Percentiles rank a stretch among this genome's conserved stretches.
phyloP scores from a whole-genome alignment of 139 green algal genomes.

The Volvox reticuliferus region DNA sequence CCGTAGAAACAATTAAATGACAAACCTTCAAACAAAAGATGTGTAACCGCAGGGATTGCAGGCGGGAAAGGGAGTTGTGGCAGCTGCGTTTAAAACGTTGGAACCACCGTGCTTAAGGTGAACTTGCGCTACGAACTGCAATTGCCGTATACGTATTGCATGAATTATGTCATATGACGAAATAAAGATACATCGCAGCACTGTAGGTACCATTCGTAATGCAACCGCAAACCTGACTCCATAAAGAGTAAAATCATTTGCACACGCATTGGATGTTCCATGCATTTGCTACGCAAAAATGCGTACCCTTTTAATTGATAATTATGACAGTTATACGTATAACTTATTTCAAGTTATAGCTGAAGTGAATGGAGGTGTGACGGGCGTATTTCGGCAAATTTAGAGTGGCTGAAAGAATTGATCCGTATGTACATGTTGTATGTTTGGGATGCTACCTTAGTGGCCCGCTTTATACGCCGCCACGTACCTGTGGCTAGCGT shows the following conservation, averaged over 20 bases:
- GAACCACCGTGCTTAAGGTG: background rate
- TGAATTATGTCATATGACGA: background rate
- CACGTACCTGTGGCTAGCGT: background rate
- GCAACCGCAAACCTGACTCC: too few species aligned
- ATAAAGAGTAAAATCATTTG: background rate
- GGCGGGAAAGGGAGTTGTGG: too few species aligned
- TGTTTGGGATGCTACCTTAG: too few species aligned
- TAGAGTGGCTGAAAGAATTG: too few species aligned
- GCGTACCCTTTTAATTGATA: constrained; percentile 90
- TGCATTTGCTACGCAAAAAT: background rate
- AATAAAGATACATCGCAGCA: background rate
- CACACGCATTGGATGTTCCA: background rate
- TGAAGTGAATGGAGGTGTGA: constrained; percentile 86
- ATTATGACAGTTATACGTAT: constrained; percentile 99
- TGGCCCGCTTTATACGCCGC: background rate
- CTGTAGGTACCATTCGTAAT: background rate
- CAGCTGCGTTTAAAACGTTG: background rate
- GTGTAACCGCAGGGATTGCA: too few species aligned
- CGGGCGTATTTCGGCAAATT: background rate
- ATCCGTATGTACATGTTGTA: too few species aligned
- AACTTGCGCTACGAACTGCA: background rate
- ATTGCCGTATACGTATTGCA: background rate
- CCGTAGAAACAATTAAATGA: too few species aligned
- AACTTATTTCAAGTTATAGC: constrained; percentile 96
- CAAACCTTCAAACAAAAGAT: too few species aligned